A percentile compares a stretch with the other conserved stretches of the same genome.
Evolutionary conservation across 202 grass and related monocot species (phyloP).

Genomic region (Cymbopogon flexuosus): DNA sequence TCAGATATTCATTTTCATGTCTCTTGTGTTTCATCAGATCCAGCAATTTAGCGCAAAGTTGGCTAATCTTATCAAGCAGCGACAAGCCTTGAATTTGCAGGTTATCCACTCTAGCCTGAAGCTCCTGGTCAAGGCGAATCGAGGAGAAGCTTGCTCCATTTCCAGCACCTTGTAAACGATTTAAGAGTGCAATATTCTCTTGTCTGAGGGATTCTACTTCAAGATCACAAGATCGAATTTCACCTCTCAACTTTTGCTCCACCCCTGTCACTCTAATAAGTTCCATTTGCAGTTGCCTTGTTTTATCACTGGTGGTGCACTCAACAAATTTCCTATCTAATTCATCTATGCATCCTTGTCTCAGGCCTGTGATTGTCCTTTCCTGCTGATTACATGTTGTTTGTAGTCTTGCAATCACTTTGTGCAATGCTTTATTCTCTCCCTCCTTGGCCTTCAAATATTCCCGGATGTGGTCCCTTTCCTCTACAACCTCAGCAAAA

Average conservation of each 20-base stretch:
- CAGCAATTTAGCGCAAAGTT: constrained; percentile 45
- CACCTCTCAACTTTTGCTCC: constrained; percentile 62
- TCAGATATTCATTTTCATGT: constrained; percentile 34
- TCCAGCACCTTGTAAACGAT: constrained; percentile 46
- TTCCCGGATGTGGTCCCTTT: constrained; percentile 43
- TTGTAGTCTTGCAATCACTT: constrained; percentile 56
- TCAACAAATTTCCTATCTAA: constrained; percentile 40
- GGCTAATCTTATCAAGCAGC: constrained; percentile 52
- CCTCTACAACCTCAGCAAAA: constrained; percentile 37
- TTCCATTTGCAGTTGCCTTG: constrained; percentile 47
- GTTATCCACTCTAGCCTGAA: constrained; percentile 44
- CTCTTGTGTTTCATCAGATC: constrained; percentile 47
- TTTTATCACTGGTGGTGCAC: background rate
- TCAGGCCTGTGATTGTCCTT: constrained; percentile 57
- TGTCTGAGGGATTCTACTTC: constrained; percentile 61
- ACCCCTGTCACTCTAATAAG: constrained; percentile 57
- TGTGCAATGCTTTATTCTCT: constrained; percentile 56
- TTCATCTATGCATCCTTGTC: constrained; percentile 44
- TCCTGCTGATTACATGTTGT: constrained; percentile 58
- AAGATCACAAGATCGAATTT: constrained; percentile 47
- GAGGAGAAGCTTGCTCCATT: constrained; percentile 35
- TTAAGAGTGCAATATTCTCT: constrained; percentile 58
- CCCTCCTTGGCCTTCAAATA: constrained; percentile 61
- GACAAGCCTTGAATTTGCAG: constrained; percentile 59
- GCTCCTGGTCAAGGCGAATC: constrained; percentile 46